These are phyloP conservation scores for Carex parvula DNA, from an alignment of 176 grass and related monocot genomes.

Conservation along the genomic window DNA sequence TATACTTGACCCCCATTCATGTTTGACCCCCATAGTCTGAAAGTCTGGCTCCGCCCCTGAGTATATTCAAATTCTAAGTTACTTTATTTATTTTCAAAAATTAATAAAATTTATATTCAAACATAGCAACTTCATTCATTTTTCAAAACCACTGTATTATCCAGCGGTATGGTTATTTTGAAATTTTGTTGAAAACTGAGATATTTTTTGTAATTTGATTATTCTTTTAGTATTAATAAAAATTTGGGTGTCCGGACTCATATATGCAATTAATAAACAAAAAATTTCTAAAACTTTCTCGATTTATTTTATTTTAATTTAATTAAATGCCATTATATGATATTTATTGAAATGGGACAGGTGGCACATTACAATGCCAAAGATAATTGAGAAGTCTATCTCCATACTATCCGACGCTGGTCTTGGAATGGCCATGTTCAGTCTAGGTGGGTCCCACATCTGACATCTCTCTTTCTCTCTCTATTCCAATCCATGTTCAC, in stretches of 20 bases:
- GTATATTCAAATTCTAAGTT: too few relatives aligned
- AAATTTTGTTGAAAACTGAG: too few relatives aligned
- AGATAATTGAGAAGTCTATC: slow-evolving; percentile 79
- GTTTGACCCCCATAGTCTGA: too few relatives aligned
- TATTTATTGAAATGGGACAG: slow-evolving; percentile 34
- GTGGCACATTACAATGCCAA: slow-evolving; percentile 82
- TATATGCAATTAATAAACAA: background rate
- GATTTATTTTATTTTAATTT: background rate
- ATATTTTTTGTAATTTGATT: too few relatives aligned
- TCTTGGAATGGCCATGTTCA: slow-evolving; percentile 99
- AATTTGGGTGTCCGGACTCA: background rate
- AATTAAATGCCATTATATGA: background rate
- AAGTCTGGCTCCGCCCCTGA: too few relatives aligned
- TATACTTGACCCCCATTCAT: too few relatives aligned
- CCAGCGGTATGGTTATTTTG: too few relatives aligned
- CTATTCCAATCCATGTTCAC: background rate
- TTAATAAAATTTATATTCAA: too few relatives aligned
- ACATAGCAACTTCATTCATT: too few relatives aligned
- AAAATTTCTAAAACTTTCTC: background rate
- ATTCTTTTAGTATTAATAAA: too few relatives aligned
- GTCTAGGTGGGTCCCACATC: slow-evolving; percentile 58
- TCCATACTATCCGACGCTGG: slow-evolving; percentile 94
- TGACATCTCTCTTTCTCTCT: background rate
- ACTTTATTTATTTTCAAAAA: too few relatives aligned
- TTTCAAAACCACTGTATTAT: too few relatives aligned